These are phyloP conservation scores for Raffaelea arxii DNA, from an alignment of 2,329 filamentous ascomycete genomes.

Conservation along the genomic window DNA sequence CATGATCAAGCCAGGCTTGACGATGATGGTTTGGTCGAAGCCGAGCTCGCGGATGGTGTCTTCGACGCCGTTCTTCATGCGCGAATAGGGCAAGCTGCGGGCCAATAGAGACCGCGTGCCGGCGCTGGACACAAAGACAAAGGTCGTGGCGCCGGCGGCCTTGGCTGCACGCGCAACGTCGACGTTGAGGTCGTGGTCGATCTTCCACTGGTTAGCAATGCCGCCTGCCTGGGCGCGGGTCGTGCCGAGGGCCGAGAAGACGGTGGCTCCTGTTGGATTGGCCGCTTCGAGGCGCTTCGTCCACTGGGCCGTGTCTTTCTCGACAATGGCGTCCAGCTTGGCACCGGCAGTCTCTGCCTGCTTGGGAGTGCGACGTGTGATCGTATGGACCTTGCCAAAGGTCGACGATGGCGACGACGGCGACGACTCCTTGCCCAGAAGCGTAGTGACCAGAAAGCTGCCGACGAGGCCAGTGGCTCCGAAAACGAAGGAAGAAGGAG, in stretches of 20 bases:
- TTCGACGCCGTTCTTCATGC: constrained; percentile 85
- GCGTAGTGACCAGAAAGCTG: constrained; percentile 60
- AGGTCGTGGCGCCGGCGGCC: constrained; percentile 60
- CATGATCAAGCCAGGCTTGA: constrained; percentile 65
- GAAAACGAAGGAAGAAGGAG: constrained; percentile 31
- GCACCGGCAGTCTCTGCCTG: constrained; percentile 37
- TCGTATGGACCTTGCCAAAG: constrained; percentile 48
- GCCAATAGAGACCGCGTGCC: constrained; percentile 32
- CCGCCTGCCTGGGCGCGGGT: constrained; percentile 67
- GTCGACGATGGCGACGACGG: too few relatives aligned
- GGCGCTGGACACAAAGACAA: constrained; percentile 62
- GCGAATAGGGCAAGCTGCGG: constrained; percentile 38
- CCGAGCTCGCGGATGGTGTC: constrained; percentile 60
- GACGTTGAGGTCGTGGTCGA: constrained; percentile 81
- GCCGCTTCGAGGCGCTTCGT: constrained; percentile 39
- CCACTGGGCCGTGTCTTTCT: constrained; percentile 63
- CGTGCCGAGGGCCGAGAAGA: constrained; percentile 74
- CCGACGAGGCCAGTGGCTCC: constrained; percentile 63
- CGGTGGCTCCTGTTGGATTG: constrained; percentile 16
- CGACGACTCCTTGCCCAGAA: too few relatives aligned
- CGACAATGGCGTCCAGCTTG: constrained; percentile 59
- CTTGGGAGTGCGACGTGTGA: constrained; percentile 56
- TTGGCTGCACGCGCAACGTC: constrained; percentile 68
- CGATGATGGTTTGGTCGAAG: constrained; percentile 70
- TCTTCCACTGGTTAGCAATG: constrained; percentile 71